Conservation (phyloP, 441 rosid genomes). For the Adansonia rubrostipa region DNA sequence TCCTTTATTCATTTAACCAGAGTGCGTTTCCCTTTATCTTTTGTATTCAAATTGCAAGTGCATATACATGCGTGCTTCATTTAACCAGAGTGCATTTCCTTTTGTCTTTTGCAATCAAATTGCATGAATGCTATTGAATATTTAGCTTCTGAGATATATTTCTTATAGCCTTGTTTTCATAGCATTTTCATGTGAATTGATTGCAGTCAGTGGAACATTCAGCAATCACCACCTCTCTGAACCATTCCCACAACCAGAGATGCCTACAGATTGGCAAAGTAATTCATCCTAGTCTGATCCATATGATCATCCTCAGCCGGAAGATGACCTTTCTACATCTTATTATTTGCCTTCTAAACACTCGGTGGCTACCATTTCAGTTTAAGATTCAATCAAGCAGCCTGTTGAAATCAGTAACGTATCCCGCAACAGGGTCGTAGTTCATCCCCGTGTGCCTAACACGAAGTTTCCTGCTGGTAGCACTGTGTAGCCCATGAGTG, state of each 20-base stretch:
- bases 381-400: not conserved
- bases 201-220: conserved; percentile 24
- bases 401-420: conserved; percentile 20
- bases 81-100: no score
- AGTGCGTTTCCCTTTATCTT: no score
- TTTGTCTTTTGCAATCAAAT: not conserved
- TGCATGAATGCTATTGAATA: not conserved
- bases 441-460: conserved; percentile 32
- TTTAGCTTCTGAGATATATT: conserved; percentile 8
- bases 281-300: conserved; percentile 19
- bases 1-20: no score
- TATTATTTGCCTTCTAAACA: conserved; percentile 16
- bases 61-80: no score
- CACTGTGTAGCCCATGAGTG: conserved; percentile 35
- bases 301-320: not conserved
- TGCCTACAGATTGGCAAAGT: not conserved
- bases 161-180: not conserved
- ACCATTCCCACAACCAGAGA: conserved; percentile 31
- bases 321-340: conserved; percentile 18
- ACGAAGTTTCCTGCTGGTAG: conserved; percentile 36
- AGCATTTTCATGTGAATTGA: conserved; percentile 6
- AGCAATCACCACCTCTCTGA: not conserved
- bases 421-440: conserved; percentile 30
- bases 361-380: not conserved
- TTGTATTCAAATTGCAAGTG: no score